Conservation (phyloP, 192 early-diverging fungal species). For the Physocladia obscura region DNA sequence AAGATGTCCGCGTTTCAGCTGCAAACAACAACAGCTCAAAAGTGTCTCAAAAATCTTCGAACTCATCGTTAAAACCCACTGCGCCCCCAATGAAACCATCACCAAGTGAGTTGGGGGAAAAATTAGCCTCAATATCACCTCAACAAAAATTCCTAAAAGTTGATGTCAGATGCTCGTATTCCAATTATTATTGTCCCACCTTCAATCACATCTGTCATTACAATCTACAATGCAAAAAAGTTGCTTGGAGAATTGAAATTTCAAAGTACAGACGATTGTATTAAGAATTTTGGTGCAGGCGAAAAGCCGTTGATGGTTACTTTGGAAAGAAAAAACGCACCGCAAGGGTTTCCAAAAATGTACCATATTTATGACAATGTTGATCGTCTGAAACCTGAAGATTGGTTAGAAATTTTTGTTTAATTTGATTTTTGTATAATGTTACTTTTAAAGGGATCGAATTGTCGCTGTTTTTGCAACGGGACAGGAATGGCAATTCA, state of each 20-base stretch:
- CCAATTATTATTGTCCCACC: conserved; percentile 95
- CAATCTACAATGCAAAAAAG: conserved; percentile 83
- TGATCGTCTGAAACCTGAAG: conserved; percentile 67
- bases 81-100: conserved; percentile 10
- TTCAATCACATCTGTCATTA: conserved; percentile 76
- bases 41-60: background rate
- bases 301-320: conserved; percentile 65
- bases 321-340: conserved; percentile 59
- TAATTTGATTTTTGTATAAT: background rate
- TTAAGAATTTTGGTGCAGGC: conserved; percentile 52
- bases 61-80: background rate
- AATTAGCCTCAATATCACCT: background rate
- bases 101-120: background rate
- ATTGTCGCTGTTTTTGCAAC: conserved; percentile 89
- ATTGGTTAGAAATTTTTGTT: conserved; percentile 67
- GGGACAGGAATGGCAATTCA: conserved; percentile 93
- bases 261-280: conserved; percentile 49
- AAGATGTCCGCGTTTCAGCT: too few species aligned
- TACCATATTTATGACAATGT: conserved; percentile 84
- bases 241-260: conserved; percentile 78
- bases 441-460: conserved; percentile 52
- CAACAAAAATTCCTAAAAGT: background rate
- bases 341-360: conserved; percentile 49
- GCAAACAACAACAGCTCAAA: background rate
- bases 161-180: conserved; percentile 38